Percentiles rank a stretch among this genome's conserved stretches.
Conservation (phyloP, 148 eudicot genomes). For the Diospyros lotus region DNA sequence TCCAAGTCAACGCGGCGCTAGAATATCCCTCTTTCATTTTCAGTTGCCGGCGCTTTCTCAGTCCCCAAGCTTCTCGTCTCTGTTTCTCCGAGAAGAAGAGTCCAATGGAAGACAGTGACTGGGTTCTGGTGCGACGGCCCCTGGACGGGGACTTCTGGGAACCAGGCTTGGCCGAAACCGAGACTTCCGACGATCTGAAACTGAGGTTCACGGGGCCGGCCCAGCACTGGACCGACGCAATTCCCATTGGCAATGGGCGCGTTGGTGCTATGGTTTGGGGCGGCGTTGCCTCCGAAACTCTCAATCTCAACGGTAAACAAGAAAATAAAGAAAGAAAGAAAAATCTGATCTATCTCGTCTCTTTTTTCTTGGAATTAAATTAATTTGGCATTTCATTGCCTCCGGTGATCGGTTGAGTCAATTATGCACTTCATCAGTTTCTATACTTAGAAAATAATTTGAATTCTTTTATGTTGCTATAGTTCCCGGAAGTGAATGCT, state of each 20-base stretch:
- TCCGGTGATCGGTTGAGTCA: not conserved
- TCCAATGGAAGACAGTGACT: slow-evolving; percentile 14
- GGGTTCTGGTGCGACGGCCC: slow-evolving; percentile 33
- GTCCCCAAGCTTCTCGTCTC: too few relatives aligned
- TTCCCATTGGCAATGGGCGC: slow-evolving; percentile 77
- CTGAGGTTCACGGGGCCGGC: slow-evolving; percentile 49
- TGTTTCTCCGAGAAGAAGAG: not conserved
- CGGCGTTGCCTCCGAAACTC: slow-evolving; percentile 42
- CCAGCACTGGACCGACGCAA: slow-evolving; percentile 79
- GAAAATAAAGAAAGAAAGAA: not conserved
- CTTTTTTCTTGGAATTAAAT: too few relatives aligned
- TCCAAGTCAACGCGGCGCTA: too few relatives aligned
- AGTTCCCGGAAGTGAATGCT: too few relatives aligned
- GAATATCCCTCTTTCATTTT: too few relatives aligned
- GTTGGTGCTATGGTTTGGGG: slow-evolving; percentile 86
- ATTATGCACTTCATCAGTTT: too few relatives aligned
- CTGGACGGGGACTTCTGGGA: slow-evolving; percentile 38
- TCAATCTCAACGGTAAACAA: slow-evolving; percentile 65
- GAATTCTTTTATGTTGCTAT: too few relatives aligned
- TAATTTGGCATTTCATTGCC: too few relatives aligned
- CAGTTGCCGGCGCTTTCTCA: too few relatives aligned
- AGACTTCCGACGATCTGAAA: slow-evolving; percentile 34
- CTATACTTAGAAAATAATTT: too few relatives aligned
- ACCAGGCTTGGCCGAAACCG: slow-evolving; percentile 20
- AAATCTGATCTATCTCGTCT: not conserved